A percentile compares a stretch with the other conserved stretches of the same genome.
These are phyloP conservation scores for Graphilbum fragrans DNA, from an alignment of 2,329 filamentous ascomycete species.

Conservation along the genomic window DNA sequence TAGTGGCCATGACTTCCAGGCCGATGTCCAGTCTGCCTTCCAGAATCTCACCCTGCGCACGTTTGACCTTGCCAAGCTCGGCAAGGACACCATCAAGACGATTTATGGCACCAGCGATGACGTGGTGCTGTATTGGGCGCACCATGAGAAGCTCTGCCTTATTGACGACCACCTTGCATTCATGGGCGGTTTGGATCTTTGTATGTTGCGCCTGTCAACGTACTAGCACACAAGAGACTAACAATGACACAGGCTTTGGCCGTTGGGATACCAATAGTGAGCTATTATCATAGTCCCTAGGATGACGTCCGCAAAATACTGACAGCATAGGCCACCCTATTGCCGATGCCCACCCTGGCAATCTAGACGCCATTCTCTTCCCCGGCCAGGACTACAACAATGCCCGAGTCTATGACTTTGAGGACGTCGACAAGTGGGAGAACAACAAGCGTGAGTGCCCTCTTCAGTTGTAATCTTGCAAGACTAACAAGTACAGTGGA, in stretches of 20 bases:
- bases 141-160: conserved; percentile 83
- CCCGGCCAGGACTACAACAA: conserved; percentile 93
- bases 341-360: conserved; percentile 67
- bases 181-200: conserved; percentile 85
- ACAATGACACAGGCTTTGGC: conserved; percentile 52
- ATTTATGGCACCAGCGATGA: conserved; percentile 75
- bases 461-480: not conserved
- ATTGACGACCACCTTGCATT: conserved; percentile 72
- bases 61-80: conserved; percentile 50
- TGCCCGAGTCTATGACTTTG: conserved; percentile 70
- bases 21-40: conserved; percentile 54
- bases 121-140: conserved; percentile 80
- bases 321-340: conserved; percentile 53
- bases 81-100: conserved; percentile 60
- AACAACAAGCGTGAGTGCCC: conserved; percentile 56
- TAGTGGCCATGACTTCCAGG: conserved; percentile 54
- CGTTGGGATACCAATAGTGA: conserved; percentile 73
- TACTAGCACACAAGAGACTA: no score
- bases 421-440: conserved; percentile 65
- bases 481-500: conserved; percentile 41
- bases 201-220: conserved; percentile 21
- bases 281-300: conserved; percentile 9
- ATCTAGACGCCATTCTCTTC: conserved; percentile 66
- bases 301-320: not conserved
- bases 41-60: conserved; percentile 31